A percentile compares a stretch with the other conserved stretches of the same genome.
These are phyloP conservation scores for Chrysopogon serrulatus DNA, from an alignment of 176 grass and related monocot species.

Conservation along the genomic window DNA sequence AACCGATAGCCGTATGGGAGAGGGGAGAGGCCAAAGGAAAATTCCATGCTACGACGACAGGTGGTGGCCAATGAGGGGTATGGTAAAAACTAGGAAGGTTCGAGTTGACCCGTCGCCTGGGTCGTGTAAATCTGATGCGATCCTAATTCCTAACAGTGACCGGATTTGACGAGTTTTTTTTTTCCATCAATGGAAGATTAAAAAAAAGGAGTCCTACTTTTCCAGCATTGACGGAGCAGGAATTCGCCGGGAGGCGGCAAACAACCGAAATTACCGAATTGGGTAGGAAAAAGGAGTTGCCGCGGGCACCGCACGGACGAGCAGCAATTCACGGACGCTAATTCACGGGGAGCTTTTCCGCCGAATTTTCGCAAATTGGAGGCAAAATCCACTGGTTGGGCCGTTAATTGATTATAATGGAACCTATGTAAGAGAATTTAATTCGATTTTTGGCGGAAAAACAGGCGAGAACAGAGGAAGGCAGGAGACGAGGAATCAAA, in stretches of 20 bases:
- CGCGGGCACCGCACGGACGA: neutral
- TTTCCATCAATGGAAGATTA: neutral
- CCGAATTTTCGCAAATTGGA: neutral
- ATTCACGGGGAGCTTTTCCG: neutral
- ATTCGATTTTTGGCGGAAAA: neutral
- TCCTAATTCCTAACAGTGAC: neutral
- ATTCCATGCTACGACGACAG: neutral
- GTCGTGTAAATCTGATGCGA: neutral
- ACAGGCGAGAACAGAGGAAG: neutral
- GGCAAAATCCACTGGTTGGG: neutral
- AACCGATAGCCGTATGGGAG: neutral
- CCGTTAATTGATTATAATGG: neutral
- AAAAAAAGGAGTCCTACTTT: neutral
- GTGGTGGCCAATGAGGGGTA: neutral
- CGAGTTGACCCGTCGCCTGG: neutral
- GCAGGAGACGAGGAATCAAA: neutral
- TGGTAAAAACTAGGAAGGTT: neutral
- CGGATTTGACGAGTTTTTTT: conserved; percentile 4
- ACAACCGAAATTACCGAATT: neutral
- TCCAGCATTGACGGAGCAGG: neutral
- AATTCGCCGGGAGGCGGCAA: conserved; percentile 10
- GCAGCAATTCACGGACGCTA: neutral
- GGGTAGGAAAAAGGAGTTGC: neutral
- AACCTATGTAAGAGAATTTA: neutral
- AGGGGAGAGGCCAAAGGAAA: neutral